Evolutionary conservation across 257 asterid genomes (phyloP).

Genomic region (Solanum piurae): DNA sequence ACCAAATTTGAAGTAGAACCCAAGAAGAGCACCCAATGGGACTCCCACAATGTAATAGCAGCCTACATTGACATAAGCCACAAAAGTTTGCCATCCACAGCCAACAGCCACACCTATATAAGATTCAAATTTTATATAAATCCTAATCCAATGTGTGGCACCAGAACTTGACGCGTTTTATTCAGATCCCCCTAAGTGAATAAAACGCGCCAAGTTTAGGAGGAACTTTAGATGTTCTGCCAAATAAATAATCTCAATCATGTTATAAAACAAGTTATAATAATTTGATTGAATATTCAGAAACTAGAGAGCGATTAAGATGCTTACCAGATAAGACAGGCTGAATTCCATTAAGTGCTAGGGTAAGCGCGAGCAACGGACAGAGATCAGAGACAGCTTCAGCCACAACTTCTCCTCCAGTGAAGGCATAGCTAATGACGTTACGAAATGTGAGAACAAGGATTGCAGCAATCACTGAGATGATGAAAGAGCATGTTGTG

Average conservation of each 20-base stretch:
- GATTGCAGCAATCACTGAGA: constrained; percentile 9
- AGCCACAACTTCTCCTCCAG: constrained; percentile 28
- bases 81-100: constrained; percentile 36
- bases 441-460: constrained; percentile 9
- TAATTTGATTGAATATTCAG: background rate
- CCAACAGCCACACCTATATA: constrained; percentile 37
- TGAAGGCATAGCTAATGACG: constrained; percentile 22
- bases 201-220: background rate
- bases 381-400: constrained; percentile 29
- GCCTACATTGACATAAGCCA: constrained; percentile 27
- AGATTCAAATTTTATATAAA: background rate
- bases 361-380: constrained; percentile 25
- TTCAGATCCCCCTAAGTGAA: background rate
- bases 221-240: background rate
- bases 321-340: constrained; percentile 28
- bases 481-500: constrained; percentile 11
- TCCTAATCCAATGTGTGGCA: background rate
- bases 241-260: background rate
- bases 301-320: background rate
- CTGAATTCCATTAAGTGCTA: constrained; percentile 26
- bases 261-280: background rate
- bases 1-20: constrained; percentile 26
- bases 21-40: constrained; percentile 18
- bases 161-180: background rate
- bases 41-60: constrained; percentile 30